phyloP scores from a whole-genome alignment of 805 yeast genomes.

The Candida multigemmis region DNA sequence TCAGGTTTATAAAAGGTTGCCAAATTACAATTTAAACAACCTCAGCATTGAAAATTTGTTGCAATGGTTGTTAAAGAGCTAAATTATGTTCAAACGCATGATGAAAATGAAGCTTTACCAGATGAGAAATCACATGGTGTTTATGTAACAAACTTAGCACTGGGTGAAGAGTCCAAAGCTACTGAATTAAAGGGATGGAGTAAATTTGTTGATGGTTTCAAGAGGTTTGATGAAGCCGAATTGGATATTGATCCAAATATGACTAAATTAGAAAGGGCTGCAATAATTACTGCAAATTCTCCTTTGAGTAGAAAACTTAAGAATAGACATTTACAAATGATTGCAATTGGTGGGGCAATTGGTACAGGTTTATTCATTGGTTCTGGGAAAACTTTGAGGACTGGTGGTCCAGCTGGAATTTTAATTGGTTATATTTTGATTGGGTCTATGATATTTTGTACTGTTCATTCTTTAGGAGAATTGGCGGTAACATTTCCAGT shows the following conservation, averaged over 20 bases:
- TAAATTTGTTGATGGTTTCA: conserved; percentile 21
- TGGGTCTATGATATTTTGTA: conserved; percentile 45
- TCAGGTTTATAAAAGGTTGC: too few species aligned
- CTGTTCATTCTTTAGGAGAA: conserved; percentile 53
- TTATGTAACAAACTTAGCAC: conserved; percentile 23
- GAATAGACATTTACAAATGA: conserved; percentile 67
- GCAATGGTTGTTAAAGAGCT: conserved; percentile 36
- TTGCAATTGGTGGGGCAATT: conserved; percentile 76
- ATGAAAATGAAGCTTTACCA: conserved; percentile 17
- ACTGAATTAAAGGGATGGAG: conserved; percentile 12
- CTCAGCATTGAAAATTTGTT: too few species aligned
- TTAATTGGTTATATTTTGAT: conserved; percentile 45
- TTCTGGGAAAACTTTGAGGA: conserved; percentile 49
- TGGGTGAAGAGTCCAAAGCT: too few species aligned
- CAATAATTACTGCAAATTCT: conserved; percentile 33
- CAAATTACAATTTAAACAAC: too few species aligned
- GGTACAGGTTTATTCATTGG: conserved; percentile 82
- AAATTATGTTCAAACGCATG: conserved; percentile 28
- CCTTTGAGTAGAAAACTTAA: conserved; percentile 44
- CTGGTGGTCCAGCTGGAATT: conserved; percentile 68
- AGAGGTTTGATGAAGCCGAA: conserved; percentile 21
- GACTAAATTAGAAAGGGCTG: conserved; percentile 16
- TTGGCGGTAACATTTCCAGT: conserved; percentile 54
- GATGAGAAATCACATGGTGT: conserved; percentile 32
- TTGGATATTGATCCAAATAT: conserved; percentile 28